phyloP scores from a whole-genome alignment of 495 filamentous ascomycete species.

The Tuber umbilicatum region DNA sequence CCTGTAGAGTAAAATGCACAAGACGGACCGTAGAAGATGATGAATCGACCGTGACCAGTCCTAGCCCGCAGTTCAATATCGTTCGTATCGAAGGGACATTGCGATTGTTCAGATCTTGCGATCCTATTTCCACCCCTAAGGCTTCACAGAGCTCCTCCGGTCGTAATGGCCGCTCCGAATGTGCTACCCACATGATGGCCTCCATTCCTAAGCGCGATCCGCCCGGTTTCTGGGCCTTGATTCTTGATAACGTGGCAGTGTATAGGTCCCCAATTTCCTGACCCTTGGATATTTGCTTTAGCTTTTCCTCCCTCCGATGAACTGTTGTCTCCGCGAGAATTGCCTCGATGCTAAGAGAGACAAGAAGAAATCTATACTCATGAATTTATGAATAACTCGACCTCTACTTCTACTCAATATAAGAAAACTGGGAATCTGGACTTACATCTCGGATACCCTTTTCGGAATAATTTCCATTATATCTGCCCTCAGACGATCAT shows the following conservation, averaged over 20 bases:
- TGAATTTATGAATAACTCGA: neutral
- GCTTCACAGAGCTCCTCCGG: neutral
- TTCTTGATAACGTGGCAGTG: neutral
- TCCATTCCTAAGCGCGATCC: neutral
- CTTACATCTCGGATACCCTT: neutral
- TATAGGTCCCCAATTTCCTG: too few relatives aligned
- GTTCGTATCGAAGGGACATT: too few relatives aligned
- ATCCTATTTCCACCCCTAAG: neutral
- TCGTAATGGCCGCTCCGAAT: neutral
- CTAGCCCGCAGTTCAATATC: too few relatives aligned
- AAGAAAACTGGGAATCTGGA: neutral
- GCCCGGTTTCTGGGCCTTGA: neutral
- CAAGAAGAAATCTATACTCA: too few relatives aligned
- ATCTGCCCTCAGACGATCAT: neutral
- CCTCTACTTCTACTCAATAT: neutral
- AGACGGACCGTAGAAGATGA: too few relatives aligned
- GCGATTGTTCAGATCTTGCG: too few relatives aligned
- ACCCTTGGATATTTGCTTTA: too few relatives aligned
- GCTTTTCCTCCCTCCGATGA: too few relatives aligned
- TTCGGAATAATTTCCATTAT: neutral
- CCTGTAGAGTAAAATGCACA: too few relatives aligned
- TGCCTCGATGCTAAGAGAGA: too few relatives aligned
- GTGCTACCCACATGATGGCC: neutral
- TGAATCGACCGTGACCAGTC: too few relatives aligned
- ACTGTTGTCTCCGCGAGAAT: too few relatives aligned